phyloP scores from a whole-genome alignment of 2,329 filamentous ascomycete genomes.

The Scedosporium aurantiacum region DNA sequence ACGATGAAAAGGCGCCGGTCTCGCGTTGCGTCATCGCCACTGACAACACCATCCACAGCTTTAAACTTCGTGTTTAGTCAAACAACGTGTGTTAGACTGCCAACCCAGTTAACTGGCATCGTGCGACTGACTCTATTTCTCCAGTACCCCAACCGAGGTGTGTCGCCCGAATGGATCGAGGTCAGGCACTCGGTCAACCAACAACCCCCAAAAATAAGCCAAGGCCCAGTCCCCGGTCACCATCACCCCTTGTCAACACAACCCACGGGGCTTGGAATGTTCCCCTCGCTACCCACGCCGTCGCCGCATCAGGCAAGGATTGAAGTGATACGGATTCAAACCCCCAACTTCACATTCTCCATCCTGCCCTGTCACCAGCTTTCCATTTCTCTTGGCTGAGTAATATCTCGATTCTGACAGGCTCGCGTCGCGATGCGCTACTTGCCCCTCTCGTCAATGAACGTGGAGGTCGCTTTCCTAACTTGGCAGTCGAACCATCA shows the following conservation, averaged over 20 bases:
- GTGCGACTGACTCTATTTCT: too few species aligned
- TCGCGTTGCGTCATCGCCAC: not conserved
- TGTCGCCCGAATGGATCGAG: not conserved
- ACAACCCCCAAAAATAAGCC: not conserved
- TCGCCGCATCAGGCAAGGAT: not conserved
- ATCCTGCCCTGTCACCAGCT: not conserved
- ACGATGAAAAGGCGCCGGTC: not conserved
- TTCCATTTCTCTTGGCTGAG: slow-evolving; percentile 10
- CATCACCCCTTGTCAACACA: not conserved
- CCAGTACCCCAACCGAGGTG: too few species aligned
- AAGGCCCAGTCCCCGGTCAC: not conserved
- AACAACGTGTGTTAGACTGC: not conserved
- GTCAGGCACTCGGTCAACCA: not conserved
- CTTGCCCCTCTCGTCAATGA: not conserved
- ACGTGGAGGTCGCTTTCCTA: not conserved
- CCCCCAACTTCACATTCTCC: not conserved
- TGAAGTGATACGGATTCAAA: not conserved
- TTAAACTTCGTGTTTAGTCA: not conserved
- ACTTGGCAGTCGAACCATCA: not conserved
- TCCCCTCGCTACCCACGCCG: not conserved
- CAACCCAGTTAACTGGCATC: too few species aligned
- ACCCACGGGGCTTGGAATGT: not conserved
- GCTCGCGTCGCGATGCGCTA: slow-evolving; percentile 7
- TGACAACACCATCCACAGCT: not conserved
- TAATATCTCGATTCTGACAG: slow-evolving; percentile 25